A percentile compares a stretch with the other conserved stretches of the same genome.
Conservation (phyloP, 495 filamentous ascomycete genomes). For the Lentithecium fluviatile region DNA sequence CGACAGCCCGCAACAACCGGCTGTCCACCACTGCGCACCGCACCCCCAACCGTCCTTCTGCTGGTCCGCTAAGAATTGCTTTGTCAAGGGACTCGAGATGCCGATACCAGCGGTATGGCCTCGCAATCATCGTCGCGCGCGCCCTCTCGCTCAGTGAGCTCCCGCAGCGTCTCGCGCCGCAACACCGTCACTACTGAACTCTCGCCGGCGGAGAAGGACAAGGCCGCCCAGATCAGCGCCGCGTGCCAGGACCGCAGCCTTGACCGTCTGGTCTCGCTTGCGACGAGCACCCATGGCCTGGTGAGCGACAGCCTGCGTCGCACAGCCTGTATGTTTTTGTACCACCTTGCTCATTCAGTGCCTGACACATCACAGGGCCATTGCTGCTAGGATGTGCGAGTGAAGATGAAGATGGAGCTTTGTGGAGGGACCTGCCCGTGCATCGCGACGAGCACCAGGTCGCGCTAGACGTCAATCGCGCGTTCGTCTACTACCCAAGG, state of each 20-base stretch:
- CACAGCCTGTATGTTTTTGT: constrained; percentile 71
- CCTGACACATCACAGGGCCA: constrained; percentile 61
- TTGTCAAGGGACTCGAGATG: neutral
- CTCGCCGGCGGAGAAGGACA: constrained; percentile 28
- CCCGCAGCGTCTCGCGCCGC: constrained; percentile 10
- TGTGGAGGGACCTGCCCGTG: constrained; percentile 57
- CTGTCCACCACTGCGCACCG: no score
- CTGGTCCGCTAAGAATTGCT: no score
- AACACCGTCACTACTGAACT: neutral
- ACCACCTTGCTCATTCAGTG: constrained; percentile 3
- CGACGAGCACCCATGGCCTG: constrained; percentile 72
- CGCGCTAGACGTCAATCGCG: constrained; percentile 83
- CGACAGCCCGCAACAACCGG: no score
- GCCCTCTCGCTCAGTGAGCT: constrained; percentile 20
- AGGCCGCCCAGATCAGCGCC: constrained; percentile 55
- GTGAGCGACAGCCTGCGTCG: constrained; percentile 76
- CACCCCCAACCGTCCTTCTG: no score
- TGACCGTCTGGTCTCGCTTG: constrained; percentile 60
- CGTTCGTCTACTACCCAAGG: constrained; percentile 95
- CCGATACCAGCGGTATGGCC: constrained; percentile 39
- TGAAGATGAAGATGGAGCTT: constrained; percentile 21
- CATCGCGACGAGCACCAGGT: constrained; percentile 90
- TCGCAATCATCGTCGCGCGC: constrained; percentile 23
- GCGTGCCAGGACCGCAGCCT: constrained; percentile 69
- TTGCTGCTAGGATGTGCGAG: constrained; percentile 64